phyloP scores from a whole-genome alignment of 805 yeast genomes.

The Candida andamanensis region DNA sequence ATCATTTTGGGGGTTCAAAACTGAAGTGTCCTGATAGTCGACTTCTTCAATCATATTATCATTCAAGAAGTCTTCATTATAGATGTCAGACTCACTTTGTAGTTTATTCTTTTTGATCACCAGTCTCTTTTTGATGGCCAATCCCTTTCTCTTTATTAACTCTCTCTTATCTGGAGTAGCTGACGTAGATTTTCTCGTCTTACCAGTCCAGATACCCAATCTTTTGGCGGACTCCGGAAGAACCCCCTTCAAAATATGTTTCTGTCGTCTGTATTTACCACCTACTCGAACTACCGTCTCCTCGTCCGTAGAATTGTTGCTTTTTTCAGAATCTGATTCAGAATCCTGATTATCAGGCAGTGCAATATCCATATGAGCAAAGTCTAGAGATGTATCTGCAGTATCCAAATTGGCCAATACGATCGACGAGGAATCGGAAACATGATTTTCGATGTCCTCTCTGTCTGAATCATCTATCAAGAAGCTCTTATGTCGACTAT shows the following conservation, averaged over 20 bases:
- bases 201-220: constrained; percentile 19
- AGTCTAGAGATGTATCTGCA: too few species aligned
- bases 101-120: background rate
- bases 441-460: background rate
- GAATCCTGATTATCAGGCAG: too few species aligned
- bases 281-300: constrained; percentile 20
- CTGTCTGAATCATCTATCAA: constrained; percentile 6
- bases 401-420: too few species aligned
- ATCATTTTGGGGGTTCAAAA: background rate
- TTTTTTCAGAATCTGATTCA: background rate
- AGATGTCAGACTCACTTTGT: constrained; percentile 8
- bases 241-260: constrained; percentile 28
- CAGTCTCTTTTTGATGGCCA: constrained; percentile 27
- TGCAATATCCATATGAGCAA: too few species aligned
- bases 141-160: constrained; percentile 27
- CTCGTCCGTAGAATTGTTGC: constrained; percentile 2
- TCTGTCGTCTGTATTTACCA: constrained; percentile 22
- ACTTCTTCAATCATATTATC: constrained; percentile 2
- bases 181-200: constrained; percentile 5
- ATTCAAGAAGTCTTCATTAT: constrained; percentile 7
- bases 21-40: constrained; percentile 1
- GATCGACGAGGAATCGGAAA: too few species aligned
- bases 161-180: constrained; percentile 3
- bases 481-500: constrained; percentile 1
- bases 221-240: constrained; percentile 38